Evolutionary conservation across 2,329 filamentous ascomycete genomes (phyloP).

Genomic region (Shiraia bambusicola): DNA sequence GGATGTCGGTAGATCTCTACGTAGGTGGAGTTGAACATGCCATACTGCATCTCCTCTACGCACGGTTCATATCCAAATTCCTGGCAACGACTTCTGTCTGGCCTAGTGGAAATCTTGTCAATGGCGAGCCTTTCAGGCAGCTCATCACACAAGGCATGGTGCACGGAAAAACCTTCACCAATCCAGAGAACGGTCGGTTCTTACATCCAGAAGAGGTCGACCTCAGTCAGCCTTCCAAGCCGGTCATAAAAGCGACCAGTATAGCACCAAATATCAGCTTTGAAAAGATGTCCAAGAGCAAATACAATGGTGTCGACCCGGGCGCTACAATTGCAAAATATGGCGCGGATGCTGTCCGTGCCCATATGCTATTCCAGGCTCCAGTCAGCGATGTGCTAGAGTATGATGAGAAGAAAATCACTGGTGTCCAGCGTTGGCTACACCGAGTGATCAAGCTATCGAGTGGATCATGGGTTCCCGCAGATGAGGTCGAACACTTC

Average conservation of each 20-base stretch:
- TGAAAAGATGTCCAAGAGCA: constrained; percentile 96
- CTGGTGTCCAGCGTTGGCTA: constrained; percentile 80
- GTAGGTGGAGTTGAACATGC: constrained; percentile 89
- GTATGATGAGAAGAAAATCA: constrained; percentile 83
- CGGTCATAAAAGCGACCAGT: constrained; percentile 64
- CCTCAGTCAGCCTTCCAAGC: constrained; percentile 56
- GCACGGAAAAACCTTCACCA: constrained; percentile 78
- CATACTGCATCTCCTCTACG: constrained; percentile 84
- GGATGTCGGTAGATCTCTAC: constrained; percentile 82
- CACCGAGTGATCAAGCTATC: constrained; percentile 63
- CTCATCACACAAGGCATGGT: constrained; percentile 92
- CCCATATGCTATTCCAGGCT: constrained; percentile 87
- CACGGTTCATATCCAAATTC: constrained; percentile 89
- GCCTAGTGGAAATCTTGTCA: constrained; percentile 38
- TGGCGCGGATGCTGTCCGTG: constrained; percentile 80
- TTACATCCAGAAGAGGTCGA: constrained; percentile 76
- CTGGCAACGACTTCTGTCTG: constrained; percentile 59
- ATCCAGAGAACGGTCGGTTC: constrained; percentile 74
- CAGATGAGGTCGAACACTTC: constrained; percentile 27
- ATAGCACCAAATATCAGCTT: constrained; percentile 63
- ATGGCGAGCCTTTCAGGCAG: constrained; percentile 76
- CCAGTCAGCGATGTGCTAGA: constrained; percentile 81
- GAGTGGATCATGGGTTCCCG: constrained; percentile 19
- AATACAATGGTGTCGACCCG: constrained; percentile 88
- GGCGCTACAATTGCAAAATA: constrained; percentile 69